A percentile compares a stretch with the other conserved stretches of the same genome.
Conservation (phyloP, 306 rosid species). For the Vigna radiata region DNA sequence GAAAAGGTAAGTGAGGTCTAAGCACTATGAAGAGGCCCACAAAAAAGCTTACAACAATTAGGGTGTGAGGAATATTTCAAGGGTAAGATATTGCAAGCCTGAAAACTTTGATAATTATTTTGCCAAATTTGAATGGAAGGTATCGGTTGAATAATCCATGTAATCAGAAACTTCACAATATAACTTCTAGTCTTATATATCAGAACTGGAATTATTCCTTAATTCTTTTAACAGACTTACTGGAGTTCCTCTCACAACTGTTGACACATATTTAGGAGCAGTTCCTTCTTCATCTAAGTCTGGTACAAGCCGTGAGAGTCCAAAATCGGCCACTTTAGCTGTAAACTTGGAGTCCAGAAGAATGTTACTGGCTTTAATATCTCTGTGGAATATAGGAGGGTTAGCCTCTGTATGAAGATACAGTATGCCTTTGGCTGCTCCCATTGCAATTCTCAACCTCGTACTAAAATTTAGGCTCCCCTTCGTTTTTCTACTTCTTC, state of each 20-base stretch:
- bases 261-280: slow-evolving; percentile 71
- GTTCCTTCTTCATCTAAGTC: slow-evolving; percentile 66
- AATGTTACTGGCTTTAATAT: slow-evolving; percentile 89
- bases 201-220: slow-evolving; percentile 10
- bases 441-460: slow-evolving; percentile 79
- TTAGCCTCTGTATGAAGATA: slow-evolving; percentile 93
- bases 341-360: slow-evolving; percentile 70
- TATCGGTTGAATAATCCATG: neutral
- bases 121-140: slow-evolving; percentile 3
- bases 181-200: neutral
- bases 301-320: slow-evolving; percentile 89
- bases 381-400: slow-evolving; percentile 96
- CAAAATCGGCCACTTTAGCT: slow-evolving; percentile 95
- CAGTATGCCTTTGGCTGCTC: slow-evolving; percentile 83
- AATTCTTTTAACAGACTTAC: slow-evolving; percentile 57
- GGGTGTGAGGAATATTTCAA: neutral
- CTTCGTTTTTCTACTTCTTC: slow-evolving; percentile 47
- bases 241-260: slow-evolving; percentile 94
- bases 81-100: neutral
- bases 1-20: neutral
- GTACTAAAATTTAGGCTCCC: slow-evolving; percentile 56
- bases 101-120: neutral
- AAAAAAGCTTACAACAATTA: neutral
- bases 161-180: slow-evolving; percentile 5
- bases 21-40: slow-evolving; percentile 5